Percentiles rank a stretch among this genome's conserved stretches.
Conservation (phyloP, 805 yeast species). For the Candida michaelii region DNA sequence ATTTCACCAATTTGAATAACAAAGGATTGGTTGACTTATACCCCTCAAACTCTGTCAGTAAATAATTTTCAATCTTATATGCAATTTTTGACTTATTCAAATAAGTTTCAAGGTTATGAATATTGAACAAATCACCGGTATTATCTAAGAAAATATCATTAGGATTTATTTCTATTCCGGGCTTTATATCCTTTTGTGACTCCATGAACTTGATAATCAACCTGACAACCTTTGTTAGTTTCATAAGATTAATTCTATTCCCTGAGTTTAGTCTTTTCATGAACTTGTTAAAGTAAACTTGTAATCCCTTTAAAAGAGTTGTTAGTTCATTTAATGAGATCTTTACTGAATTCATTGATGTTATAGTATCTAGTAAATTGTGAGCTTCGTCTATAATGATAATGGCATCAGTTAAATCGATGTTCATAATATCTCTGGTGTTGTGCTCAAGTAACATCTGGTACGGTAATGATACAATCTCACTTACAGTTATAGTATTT, state of each 20-base stretch:
- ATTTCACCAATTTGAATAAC: conserved; percentile 63
- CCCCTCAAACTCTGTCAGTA: conserved; percentile 30
- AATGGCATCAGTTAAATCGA: conserved; percentile 62
- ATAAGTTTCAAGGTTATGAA: conserved; percentile 65
- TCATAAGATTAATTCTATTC: conserved; percentile 68
- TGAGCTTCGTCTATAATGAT: conserved; percentile 93
- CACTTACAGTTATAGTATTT: conserved; percentile 55
- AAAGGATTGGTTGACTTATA: conserved; percentile 46
- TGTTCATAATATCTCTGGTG: conserved; percentile 57
- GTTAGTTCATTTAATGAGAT: conserved; percentile 52
- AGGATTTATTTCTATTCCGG: conserved; percentile 56
- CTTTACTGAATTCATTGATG: conserved; percentile 63
- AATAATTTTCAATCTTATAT: conserved; percentile 74
- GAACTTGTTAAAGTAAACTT: conserved; percentile 59
- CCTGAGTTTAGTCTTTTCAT: conserved; percentile 64
- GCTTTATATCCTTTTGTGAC: conserved; percentile 28
- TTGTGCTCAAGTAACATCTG: conserved; percentile 66
- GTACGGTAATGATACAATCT: conserved; percentile 82
- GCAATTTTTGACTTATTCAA: conserved; percentile 72
- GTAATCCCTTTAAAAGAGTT: conserved; percentile 47
- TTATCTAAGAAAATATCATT: conserved; percentile 56
- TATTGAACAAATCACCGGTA: conserved; percentile 70
- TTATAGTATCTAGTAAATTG: conserved; percentile 75
- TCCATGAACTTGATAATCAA: conserved; percentile 50
- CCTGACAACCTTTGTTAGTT: conserved; percentile 57